phyloP scores from a whole-genome alignment of 2,329 filamentous ascomycete genomes.

The Pseudocercospora vitis region DNA sequence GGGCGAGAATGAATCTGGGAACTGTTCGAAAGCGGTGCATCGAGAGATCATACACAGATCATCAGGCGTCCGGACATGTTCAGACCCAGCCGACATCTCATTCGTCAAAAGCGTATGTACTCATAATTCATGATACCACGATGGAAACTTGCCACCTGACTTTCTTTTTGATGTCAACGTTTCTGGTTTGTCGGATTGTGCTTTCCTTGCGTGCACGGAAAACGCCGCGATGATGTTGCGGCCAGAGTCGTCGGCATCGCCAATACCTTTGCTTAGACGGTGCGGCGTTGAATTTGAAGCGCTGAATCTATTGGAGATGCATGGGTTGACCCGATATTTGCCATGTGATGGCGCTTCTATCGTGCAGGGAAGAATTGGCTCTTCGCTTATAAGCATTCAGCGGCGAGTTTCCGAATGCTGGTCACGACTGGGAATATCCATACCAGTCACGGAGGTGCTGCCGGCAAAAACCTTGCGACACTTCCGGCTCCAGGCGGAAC shows the following conservation, averaged over 20 bases:
- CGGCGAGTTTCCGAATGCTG: not conserved
- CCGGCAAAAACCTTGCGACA: not conserved
- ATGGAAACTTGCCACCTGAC: not conserved
- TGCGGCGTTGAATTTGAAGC: not conserved
- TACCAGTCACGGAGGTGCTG: too few species aligned
- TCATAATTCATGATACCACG: not conserved
- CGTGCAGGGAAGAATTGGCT: not conserved
- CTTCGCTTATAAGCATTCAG: not conserved
- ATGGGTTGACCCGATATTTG: not conserved
- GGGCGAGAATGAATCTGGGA: not conserved
- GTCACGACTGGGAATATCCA: not conserved
- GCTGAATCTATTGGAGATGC: not conserved
- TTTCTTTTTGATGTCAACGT: not conserved
- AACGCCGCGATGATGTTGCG: too few species aligned
- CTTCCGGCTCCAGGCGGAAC: not conserved
- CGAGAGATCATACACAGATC: not conserved
- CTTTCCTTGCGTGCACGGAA: too few species aligned
- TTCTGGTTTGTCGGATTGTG: too few species aligned
- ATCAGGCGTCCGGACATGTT: constrained; percentile 1
- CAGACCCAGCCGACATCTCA: not conserved
- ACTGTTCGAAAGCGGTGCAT: not conserved
- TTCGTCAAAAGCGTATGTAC: not conserved
- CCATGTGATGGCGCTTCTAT: constrained; percentile 4
- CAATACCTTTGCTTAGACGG: too few species aligned
- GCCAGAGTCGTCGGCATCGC: too few species aligned